These are phyloP conservation scores for Ganoderma sinense DNA, from an alignment of 1,284 basidiomycete species.

Conservation along the genomic window DNA sequence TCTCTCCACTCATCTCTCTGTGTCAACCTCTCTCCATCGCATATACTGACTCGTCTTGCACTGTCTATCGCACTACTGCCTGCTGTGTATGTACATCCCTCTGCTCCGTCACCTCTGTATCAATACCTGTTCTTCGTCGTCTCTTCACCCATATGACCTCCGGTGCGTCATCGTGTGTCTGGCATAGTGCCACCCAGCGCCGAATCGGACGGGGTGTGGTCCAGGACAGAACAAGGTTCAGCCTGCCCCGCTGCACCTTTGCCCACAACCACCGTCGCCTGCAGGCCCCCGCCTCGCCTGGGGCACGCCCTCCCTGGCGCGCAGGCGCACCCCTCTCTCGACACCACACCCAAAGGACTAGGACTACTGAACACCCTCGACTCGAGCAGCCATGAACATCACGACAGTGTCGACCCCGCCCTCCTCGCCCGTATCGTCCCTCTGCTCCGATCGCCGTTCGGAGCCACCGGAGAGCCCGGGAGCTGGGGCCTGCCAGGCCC, in stretches of 20 bases:
- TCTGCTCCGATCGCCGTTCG: neutral
- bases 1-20: neutral
- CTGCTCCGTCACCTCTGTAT: conserved; percentile 2
- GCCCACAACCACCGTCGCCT: conserved; percentile 2
- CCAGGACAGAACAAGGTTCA: neutral
- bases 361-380: neutral
- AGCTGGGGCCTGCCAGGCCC: conserved; percentile 9
- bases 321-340: neutral
- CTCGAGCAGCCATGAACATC: neutral
- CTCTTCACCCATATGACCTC: neutral
- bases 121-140: neutral
- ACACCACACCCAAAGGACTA: neutral
- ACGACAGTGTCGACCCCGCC: neutral
- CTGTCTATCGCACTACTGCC: neutral
- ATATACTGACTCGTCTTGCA: neutral
- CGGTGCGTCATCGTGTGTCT: neutral
- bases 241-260: neutral
- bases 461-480: neutral
- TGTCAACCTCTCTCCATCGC: neutral
- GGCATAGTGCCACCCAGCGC: neutral
- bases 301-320: neutral
- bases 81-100: neutral
- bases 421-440: neutral
- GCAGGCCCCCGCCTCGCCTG: conserved; percentile 3
- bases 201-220: neutral